Conservation (phyloP, 371 early-diverging fungal species). For the Rhizopus microsporus region DNA sequence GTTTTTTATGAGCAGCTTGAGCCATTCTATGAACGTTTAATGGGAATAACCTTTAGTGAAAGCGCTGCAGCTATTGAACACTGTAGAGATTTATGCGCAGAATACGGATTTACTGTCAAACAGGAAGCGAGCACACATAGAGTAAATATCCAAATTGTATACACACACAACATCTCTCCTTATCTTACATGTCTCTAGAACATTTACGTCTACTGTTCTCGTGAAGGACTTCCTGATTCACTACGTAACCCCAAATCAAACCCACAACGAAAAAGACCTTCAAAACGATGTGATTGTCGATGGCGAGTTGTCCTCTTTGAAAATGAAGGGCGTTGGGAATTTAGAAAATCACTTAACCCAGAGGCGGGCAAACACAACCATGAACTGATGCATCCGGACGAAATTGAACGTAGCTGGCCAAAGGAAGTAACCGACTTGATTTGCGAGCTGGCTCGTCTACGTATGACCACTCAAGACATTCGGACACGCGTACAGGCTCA, state of each 20-base stretch:
- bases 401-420: constrained; percentile 63
- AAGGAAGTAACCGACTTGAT: constrained; percentile 57
- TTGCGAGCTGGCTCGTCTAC: constrained; percentile 46
- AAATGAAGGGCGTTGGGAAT: constrained; percentile 56
- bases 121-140: constrained; percentile 59
- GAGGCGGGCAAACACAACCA: constrained; percentile 62
- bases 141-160: constrained; percentile 24
- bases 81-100: constrained; percentile 51
- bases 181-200: constrained; percentile 38
- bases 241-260: constrained; percentile 48
- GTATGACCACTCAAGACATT: constrained; percentile 58
- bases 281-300: constrained; percentile 59
- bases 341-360: constrained; percentile 61
- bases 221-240: constrained; percentile 59
- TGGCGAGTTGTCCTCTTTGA: constrained; percentile 62
- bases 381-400: constrained; percentile 55
- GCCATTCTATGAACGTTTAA: constrained; percentile 46
- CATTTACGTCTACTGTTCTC: constrained; percentile 60
- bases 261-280: constrained; percentile 50
- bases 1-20: constrained; percentile 38
- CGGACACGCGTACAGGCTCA: constrained; percentile 52
- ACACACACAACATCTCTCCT: neutral
- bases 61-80: constrained; percentile 39
- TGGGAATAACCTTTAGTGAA: constrained; percentile 26
- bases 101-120: constrained; percentile 58